Conservation (phyloP, 164 flowering plant genomes). For the Macadamia tetraphylla region DNA sequence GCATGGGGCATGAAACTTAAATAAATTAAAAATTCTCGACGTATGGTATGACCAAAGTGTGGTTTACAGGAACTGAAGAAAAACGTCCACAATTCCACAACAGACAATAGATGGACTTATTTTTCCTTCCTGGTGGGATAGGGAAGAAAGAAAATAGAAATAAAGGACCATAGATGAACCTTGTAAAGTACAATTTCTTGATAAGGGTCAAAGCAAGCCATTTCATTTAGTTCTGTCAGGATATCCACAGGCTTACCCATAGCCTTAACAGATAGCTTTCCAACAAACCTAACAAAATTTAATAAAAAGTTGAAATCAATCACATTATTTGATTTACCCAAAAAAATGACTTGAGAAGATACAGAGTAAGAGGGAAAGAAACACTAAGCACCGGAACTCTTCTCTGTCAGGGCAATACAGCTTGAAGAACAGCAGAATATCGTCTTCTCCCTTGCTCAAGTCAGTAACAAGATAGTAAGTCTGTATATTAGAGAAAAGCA, state of each 20-base stretch:
- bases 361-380: background rate
- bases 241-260: slow-evolving; percentile 73
- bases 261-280: slow-evolving; percentile 81
- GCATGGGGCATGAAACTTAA: background rate
- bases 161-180: slow-evolving; percentile 35
- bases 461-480: slow-evolving; percentile 62
- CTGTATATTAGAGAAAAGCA: slow-evolving; percentile 29
- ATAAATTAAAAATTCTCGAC: no score
- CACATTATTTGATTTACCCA: no score
- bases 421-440: slow-evolving; percentile 87
- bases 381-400: slow-evolving; percentile 54
- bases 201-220: slow-evolving; percentile 84
- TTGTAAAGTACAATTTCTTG: slow-evolving; percentile 93
- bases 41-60: no score
- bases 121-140: background rate
- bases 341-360: background rate
- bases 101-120: background rate
- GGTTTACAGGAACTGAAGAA: no score
- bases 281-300: slow-evolving; percentile 63
- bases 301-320: background rate
- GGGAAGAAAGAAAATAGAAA: background rate
- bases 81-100: no score
- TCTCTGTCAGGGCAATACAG: slow-evolving; percentile 84
- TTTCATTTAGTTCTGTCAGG: slow-evolving; percentile 61
- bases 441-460: slow-evolving; percentile 76